phyloP scores from a whole-genome alignment of 1,139 yeast species.

The Blastobotrys arbuscula region DNA sequence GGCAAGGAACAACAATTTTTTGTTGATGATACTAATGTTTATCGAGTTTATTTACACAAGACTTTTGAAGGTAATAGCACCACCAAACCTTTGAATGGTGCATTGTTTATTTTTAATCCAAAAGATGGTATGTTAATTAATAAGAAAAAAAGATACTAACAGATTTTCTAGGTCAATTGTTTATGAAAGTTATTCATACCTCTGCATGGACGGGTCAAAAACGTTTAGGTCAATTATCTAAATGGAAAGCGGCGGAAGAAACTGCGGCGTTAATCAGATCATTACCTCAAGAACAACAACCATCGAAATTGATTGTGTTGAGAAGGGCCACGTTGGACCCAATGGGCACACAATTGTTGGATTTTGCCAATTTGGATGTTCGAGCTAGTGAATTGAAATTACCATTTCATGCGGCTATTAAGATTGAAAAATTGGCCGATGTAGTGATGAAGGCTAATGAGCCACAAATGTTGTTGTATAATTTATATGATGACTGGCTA shows the following conservation, averaged over 20 bases:
- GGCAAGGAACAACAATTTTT: slow-evolving; percentile 77
- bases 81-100: slow-evolving; percentile 91
- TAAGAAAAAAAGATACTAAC: slow-evolving; percentile 1
- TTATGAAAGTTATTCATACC: slow-evolving; percentile 83
- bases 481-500: slow-evolving; percentile 93
- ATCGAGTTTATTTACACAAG: slow-evolving; percentile 87
- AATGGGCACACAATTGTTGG: slow-evolving; percentile 92
- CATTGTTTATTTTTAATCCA: slow-evolving; percentile 84
- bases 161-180: slow-evolving; percentile 86
- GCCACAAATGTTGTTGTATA: slow-evolving; percentile 88
- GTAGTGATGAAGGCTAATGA: slow-evolving; percentile 81
- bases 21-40: slow-evolving; percentile 89
- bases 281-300: slow-evolving; percentile 89
- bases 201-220: slow-evolving; percentile 98
- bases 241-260: slow-evolving; percentile 99
- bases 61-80: slow-evolving; percentile 92
- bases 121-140: slow-evolving; percentile 42
- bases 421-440: slow-evolving; percentile 74
- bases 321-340: slow-evolving; percentile 93
- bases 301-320: slow-evolving; percentile 84
- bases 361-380: slow-evolving; percentile 87
- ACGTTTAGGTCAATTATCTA: slow-evolving; percentile 86
- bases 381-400: slow-evolving; percentile 84
- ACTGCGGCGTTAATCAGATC: slow-evolving; percentile 88
- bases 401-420: slow-evolving; percentile 85